phyloP scores from a whole-genome alignment of 2,329 filamentous ascomycete species.

The Tolypocladium cylindrosporum region DNA sequence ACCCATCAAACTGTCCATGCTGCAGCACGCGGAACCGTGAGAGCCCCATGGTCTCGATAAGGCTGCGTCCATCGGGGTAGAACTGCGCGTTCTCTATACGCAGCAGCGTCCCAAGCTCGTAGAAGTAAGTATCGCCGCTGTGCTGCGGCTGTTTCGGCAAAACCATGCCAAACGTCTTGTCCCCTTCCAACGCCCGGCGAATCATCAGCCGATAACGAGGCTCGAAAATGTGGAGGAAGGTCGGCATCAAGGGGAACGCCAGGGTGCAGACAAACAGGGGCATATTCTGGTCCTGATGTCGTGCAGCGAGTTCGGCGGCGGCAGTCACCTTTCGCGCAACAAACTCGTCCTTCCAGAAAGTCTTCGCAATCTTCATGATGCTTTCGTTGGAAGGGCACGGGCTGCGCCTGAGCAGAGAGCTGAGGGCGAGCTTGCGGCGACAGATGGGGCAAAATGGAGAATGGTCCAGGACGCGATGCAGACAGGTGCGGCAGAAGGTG shows the following conservation, averaged over 20 bases:
- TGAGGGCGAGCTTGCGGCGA: conserved; percentile 50
- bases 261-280: conserved; percentile 76
- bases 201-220: conserved; percentile 90
- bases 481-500: conserved; percentile 75
- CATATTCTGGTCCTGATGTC: conserved; percentile 47
- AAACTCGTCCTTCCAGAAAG: conserved; percentile 61
- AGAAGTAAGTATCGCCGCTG: conserved; percentile 36
- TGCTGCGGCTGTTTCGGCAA: conserved; percentile 48
- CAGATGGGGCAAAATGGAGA: conserved; percentile 74
- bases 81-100: conserved; percentile 65
- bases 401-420: conserved; percentile 28
- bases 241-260: conserved; percentile 73
- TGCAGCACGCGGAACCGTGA: conserved; percentile 66
- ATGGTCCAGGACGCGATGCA: conserved; percentile 68
- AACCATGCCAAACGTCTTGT: conserved; percentile 78
- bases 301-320: conserved; percentile 45
- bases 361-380: conserved; percentile 52
- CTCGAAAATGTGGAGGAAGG: conserved; percentile 86
- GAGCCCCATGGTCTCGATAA: conserved; percentile 68
- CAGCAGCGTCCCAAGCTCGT: conserved; percentile 68
- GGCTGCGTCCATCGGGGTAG: conserved; percentile 69
- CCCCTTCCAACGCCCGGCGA: conserved; percentile 61
- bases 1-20: conserved; percentile 61
- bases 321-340: conserved; percentile 45
- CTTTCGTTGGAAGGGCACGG: conserved; percentile 48